Evolutionary conservation across 2,329 filamentous ascomycete species (phyloP).

Genomic region (Aaosphaeria arxii): DNA sequence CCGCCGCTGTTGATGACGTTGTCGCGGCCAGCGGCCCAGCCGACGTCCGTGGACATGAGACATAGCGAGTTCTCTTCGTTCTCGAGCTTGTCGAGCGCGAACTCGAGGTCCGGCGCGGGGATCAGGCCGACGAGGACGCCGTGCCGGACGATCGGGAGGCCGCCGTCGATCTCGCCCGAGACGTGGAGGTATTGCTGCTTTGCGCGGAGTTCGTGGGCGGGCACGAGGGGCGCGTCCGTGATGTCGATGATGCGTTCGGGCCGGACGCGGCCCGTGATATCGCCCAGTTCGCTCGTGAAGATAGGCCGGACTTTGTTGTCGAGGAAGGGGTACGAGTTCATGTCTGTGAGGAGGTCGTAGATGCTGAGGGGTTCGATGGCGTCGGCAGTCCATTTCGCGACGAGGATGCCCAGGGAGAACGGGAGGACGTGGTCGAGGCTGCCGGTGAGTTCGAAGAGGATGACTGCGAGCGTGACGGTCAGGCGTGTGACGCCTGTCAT

Average conservation of each 20-base stretch:
- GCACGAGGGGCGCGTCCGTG: constrained; percentile 73
- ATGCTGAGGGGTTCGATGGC: constrained; percentile 92
- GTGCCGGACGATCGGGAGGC: constrained; percentile 79
- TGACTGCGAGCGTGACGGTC: constrained; percentile 90
- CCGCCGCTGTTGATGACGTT: constrained; percentile 53
- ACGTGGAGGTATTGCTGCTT: constrained; percentile 81
- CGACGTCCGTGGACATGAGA: constrained; percentile 71
- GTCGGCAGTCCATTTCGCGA: constrained; percentile 98
- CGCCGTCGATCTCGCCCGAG: constrained; percentile 87
- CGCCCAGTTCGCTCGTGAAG: constrained; percentile 83
- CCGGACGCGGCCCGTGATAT: constrained; percentile 76
- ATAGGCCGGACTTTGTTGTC: constrained; percentile 92
- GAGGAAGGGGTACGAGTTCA: constrained; percentile 97
- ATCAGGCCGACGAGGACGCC: constrained; percentile 84
- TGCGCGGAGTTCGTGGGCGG: constrained; percentile 69
- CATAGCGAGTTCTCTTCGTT: constrained; percentile 74
- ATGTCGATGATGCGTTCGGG: constrained; percentile 85
- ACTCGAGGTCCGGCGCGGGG: constrained; percentile 90
- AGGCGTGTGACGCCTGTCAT: constrained; percentile 97
- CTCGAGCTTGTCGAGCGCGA: constrained; percentile 78
- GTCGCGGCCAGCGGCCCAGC: constrained; percentile 34
- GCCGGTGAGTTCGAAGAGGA: constrained; percentile 92
- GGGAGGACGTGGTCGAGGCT: constrained; percentile 93
- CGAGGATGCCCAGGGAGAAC: constrained; percentile 86
- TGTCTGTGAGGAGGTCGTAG: constrained; percentile 90